Conservation (phyloP, 2,329 filamentous ascomycete genomes). For the Talaromyces sp. region DNA sequence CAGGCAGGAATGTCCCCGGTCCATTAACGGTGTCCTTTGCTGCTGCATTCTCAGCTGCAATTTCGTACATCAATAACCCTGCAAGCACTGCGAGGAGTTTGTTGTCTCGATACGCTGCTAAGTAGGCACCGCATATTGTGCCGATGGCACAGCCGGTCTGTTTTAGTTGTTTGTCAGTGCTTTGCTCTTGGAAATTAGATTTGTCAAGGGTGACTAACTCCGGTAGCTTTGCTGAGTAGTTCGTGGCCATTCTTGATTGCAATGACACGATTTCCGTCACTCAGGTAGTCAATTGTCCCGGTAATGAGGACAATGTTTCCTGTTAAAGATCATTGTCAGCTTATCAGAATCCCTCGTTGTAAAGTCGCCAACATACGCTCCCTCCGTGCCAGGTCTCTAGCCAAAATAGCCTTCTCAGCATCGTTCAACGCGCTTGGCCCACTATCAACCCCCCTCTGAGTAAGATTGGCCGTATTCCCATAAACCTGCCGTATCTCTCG, state of each 20-base stretch:
- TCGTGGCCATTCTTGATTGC: constrained; percentile 73
- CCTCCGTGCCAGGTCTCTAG: constrained; percentile 62
- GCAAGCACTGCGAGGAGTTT: constrained; percentile 70
- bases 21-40: constrained; percentile 62
- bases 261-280: constrained; percentile 67
- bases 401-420: constrained; percentile 60
- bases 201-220: constrained; percentile 29
- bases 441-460: constrained; percentile 84
- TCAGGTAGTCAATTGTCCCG: constrained; percentile 71
- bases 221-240: constrained; percentile 46
- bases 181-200: neutral
- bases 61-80: constrained; percentile 73
- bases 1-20: constrained; percentile 81
- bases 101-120: constrained; percentile 62
- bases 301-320: constrained; percentile 75
- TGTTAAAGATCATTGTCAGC: constrained; percentile 20
- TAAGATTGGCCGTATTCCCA: constrained; percentile 48
- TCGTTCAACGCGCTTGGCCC: constrained; percentile 53
- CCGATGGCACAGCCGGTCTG: constrained; percentile 79
- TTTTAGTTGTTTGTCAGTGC: neutral
- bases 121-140: constrained; percentile 71
- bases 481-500: constrained; percentile 75
- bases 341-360: too few relatives aligned
- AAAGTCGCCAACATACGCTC: constrained; percentile 50
- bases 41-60: constrained; percentile 68